Evolutionary conservation across 2,329 filamentous ascomycete genomes (phyloP).

Genomic region (Calonectria pseudoreteaudii): DNA sequence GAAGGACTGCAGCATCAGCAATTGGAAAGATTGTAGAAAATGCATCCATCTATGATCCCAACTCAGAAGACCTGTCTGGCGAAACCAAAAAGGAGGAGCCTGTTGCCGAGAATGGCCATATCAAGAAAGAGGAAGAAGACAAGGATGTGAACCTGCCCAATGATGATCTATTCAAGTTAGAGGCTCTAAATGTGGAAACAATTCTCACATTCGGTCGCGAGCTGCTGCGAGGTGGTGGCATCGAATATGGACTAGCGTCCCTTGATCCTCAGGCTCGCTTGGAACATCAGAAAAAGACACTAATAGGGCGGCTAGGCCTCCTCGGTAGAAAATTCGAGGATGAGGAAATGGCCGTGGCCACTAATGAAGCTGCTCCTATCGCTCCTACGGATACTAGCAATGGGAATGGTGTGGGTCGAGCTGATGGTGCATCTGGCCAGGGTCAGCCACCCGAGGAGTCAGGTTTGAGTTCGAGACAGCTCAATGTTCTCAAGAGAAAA

Average conservation of each 20-base stretch:
- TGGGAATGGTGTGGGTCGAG: conserved; percentile 47
- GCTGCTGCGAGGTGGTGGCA: conserved; percentile 84
- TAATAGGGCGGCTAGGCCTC: conserved; percentile 84
- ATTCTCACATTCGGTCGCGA: conserved; percentile 88
- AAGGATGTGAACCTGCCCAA: conserved; percentile 56
- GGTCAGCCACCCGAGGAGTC: conserved; percentile 69
- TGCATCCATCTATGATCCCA: conserved; percentile 89
- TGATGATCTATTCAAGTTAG: conserved; percentile 77
- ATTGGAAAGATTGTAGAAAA: conserved; percentile 94
- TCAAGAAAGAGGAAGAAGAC: conserved; percentile 74
- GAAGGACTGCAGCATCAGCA: conserved; percentile 92
- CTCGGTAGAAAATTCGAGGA: conserved; percentile 88
- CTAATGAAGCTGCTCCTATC: conserved; percentile 62
- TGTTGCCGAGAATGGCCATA: conserved; percentile 50
- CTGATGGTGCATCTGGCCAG: conserved; percentile 53
- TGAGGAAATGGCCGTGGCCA: conserved; percentile 74
- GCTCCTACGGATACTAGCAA: conserved; percentile 58
- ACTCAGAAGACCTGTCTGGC: conserved; percentile 73
- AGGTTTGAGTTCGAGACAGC: conserved; percentile 88
- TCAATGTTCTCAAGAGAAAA: conserved; percentile 95
- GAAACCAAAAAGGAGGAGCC: conserved; percentile 54
- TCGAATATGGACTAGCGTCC: conserved; percentile 85
- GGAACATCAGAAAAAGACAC: conserved; percentile 88
- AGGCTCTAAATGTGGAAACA: conserved; percentile 79
- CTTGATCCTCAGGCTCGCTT: conserved; percentile 86